These are phyloP conservation scores for Stephanocyclus meneghinianus DNA, from an alignment of 352 stramenopile genomes.

Conservation along the genomic window DNA sequence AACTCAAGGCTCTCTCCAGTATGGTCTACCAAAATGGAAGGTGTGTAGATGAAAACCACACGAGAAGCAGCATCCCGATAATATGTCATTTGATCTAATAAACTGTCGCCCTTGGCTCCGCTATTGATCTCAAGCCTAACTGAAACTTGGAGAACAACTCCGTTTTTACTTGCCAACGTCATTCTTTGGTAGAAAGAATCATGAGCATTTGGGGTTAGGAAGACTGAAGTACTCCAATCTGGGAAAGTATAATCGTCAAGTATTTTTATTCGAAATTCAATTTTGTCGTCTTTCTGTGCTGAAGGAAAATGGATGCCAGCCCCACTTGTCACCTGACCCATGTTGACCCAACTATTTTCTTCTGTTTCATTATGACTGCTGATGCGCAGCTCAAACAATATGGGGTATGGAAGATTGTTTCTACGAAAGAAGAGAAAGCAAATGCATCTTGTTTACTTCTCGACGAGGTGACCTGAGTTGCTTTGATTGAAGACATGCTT, in stretches of 20 bases:
- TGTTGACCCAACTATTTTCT: conserved; percentile 41
- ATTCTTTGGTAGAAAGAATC: neutral
- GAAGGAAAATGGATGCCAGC: conserved; percentile 44
- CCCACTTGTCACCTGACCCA: conserved; percentile 50
- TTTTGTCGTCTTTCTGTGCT: conserved; percentile 26
- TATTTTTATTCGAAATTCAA: conserved; percentile 49
- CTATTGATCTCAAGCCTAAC: conserved; percentile 21
- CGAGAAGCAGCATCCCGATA: conserved; percentile 26
- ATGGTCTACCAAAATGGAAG: conserved; percentile 63
- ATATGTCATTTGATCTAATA: conserved; percentile 33
- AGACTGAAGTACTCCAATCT: conserved; percentile 46
- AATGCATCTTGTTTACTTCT: neutral
- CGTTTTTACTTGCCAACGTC: conserved; percentile 3
- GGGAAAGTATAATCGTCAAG: conserved; percentile 44
- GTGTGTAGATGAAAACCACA: conserved; percentile 50
- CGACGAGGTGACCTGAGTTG: neutral
- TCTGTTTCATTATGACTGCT: neutral
- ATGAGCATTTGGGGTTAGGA: conserved; percentile 21
- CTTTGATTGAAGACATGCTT: neutral
- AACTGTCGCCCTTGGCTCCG: conserved; percentile 6
- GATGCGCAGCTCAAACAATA: conserved; percentile 52
- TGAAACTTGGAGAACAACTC: neutral
- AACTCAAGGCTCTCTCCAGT: conserved; percentile 62
- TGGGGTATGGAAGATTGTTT: conserved; percentile 55
- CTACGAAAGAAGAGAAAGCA: neutral